Evolutionary conservation across 148 eudicot genomes (phyloP).

Genomic region (Heliosperma pusillum): DNA sequence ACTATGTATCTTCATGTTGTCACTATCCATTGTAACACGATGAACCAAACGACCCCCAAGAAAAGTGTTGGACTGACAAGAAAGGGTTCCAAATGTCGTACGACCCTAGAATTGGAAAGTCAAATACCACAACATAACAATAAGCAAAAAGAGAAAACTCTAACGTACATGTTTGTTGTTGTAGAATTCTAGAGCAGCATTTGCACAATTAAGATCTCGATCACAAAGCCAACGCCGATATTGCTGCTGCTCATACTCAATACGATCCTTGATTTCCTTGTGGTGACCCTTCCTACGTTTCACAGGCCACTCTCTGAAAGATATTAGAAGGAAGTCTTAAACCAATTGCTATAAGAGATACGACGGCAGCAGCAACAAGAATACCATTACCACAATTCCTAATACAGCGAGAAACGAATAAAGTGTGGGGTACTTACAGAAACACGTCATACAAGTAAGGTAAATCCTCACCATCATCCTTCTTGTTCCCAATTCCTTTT

Average conservation of each 20-base stretch:
- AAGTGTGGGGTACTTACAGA: neutral
- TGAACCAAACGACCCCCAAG: neutral
- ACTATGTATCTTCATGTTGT: neutral
- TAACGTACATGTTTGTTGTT: neutral
- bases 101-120: neutral
- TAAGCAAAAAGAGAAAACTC: neutral
- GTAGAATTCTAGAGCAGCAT: neutral
- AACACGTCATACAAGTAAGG: neutral
- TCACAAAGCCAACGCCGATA: neutral
- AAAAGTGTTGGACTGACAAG: neutral
- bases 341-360: neutral
- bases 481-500: neutral
- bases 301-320: neutral
- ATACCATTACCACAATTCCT: neutral
- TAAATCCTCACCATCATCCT: neutral
- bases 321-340: neutral
- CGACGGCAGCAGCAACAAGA: neutral
- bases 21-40: neutral
- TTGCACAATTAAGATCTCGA: neutral
- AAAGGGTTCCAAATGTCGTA: neutral
- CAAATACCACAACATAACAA: neutral
- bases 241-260: neutral
- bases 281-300: neutral
- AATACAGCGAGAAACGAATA: neutral
- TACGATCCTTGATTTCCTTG: constrained; percentile 1